A percentile compares a stretch with the other conserved stretches of the same genome.
These are phyloP conservation scores for Elsinoe australis DNA, from an alignment of 2,329 filamentous ascomycete species.

Conservation along the genomic window DNA sequence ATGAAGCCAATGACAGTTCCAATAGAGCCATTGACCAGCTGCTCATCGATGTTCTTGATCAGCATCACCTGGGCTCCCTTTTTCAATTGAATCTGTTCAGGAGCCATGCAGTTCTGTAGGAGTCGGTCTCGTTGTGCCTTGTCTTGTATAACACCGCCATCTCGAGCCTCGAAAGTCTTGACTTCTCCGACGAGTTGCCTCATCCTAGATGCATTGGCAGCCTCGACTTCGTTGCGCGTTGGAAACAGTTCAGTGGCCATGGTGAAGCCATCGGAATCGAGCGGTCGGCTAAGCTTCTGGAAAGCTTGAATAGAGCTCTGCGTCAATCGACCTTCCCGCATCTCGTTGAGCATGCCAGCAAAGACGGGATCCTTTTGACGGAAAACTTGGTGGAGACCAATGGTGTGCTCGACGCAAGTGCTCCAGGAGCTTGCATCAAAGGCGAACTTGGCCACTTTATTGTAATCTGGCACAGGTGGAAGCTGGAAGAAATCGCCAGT, in stretches of 20 bases:
- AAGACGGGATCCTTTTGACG: constrained; percentile 88
- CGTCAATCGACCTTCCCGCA: constrained; percentile 79
- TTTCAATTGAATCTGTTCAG: constrained; percentile 70
- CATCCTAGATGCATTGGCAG: constrained; percentile 71
- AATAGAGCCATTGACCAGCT: constrained; percentile 86
- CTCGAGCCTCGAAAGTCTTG: constrained; percentile 63
- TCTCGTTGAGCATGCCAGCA: constrained; percentile 93
- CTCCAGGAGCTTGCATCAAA: constrained; percentile 90
- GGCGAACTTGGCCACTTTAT: constrained; percentile 72
- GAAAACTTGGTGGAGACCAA: constrained; percentile 90
- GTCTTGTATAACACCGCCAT: constrained; percentile 63
- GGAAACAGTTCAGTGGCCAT: constrained; percentile 84
- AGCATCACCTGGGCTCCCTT: constrained; percentile 96
- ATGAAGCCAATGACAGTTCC: constrained; percentile 80
- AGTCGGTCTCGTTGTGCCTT: constrained; percentile 64
- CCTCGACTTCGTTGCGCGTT: constrained; percentile 80
- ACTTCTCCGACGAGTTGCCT: constrained; percentile 59
- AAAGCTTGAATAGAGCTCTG: constrained; percentile 71
- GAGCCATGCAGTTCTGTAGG: constrained; percentile 87
- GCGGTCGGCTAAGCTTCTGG: constrained; percentile 60
- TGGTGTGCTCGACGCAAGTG: constrained; percentile 89
- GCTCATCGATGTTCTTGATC: constrained; percentile 98
- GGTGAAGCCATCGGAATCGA: constrained; percentile 32
- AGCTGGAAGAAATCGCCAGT: constrained; percentile 98
- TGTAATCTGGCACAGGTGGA: constrained; percentile 78